Evolutionary conservation across 140 eudicot species (phyloP).

Genomic region (Anethum foeniculum): DNA sequence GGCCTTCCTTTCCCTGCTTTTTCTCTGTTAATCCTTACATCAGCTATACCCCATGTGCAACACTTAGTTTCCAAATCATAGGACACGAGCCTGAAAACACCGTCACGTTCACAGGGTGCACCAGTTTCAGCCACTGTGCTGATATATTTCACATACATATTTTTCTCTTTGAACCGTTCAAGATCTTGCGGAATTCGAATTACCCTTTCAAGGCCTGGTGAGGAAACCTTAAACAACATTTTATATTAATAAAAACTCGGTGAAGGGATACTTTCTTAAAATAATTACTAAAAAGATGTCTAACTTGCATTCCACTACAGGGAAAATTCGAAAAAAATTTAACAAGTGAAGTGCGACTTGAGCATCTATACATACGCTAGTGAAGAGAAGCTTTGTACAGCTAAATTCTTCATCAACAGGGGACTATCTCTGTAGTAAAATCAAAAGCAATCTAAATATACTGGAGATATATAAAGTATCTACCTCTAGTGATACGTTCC

Average conservation of each 20-base stretch:
- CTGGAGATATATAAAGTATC: background rate
- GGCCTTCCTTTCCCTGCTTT: slow-evolving; percentile 97
- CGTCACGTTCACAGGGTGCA: slow-evolving; percentile 46
- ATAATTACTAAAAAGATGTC: background rate
- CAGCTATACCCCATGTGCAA: slow-evolving; percentile 92
- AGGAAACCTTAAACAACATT: slow-evolving; percentile 56
- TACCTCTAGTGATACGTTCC: slow-evolving; percentile 68
- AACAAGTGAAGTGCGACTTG: background rate
- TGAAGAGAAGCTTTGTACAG: background rate
- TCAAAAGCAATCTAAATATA: background rate
- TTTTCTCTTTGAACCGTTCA: slow-evolving; percentile 67
- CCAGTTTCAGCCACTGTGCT: slow-evolving; percentile 29
- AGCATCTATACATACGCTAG: background rate
- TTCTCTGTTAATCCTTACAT: slow-evolving; percentile 72
- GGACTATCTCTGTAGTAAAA: background rate
- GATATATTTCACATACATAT: slow-evolving; percentile 62
- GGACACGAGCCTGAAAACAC: slow-evolving; percentile 69
- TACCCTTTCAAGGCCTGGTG: slow-evolving; percentile 88
- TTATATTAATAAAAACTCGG: background rate
- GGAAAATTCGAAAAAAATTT: background rate
- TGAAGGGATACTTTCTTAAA: background rate
- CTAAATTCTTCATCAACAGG: background rate
- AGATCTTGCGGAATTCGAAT: slow-evolving; percentile 73
- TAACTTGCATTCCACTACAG: background rate
- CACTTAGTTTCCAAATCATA: slow-evolving; percentile 37